Percentiles rank a stretch among this genome's conserved stretches.
These are phyloP conservation scores for Neurospora crassa DNA, from an alignment of 2,329 filamentous ascomycete genomes.

Conservation along the genomic window DNA sequence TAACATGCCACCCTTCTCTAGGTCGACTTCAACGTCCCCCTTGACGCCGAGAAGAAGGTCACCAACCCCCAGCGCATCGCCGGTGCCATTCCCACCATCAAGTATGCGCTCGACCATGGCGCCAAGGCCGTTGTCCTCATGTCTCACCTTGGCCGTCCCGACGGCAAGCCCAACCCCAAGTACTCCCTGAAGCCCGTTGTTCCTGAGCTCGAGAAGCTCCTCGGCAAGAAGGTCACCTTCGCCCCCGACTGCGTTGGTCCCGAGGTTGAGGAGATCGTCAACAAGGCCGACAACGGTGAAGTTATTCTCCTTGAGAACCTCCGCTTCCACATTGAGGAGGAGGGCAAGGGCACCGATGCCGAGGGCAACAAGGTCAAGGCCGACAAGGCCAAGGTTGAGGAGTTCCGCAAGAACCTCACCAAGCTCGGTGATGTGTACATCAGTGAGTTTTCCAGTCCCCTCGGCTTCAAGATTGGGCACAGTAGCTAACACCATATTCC, in stretches of 20 bases:
- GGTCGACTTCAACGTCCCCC: slow-evolving; percentile 99
- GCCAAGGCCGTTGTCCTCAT: slow-evolving; percentile 93
- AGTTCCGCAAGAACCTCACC: slow-evolving; percentile 93
- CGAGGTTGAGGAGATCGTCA: slow-evolving; percentile 83
- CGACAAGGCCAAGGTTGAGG: slow-evolving; percentile 81
- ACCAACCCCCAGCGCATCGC: slow-evolving; percentile 99
- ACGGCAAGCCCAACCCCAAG: slow-evolving; percentile 82
- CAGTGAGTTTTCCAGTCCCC: slow-evolving; percentile 51
- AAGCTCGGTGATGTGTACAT: slow-evolving; percentile 91
- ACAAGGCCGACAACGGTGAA: slow-evolving; percentile 69
- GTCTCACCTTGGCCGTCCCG: slow-evolving; percentile 95
- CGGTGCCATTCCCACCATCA: slow-evolving; percentile 90
- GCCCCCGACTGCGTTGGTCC: slow-evolving; percentile 83
- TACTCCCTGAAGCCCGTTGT: slow-evolving; percentile 93
- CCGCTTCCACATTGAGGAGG: slow-evolving; percentile 96
- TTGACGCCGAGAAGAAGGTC: slow-evolving; percentile 84
- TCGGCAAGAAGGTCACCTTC: slow-evolving; percentile 77
- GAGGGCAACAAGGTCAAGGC: slow-evolving; percentile 98
- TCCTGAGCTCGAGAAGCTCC: slow-evolving; percentile 81
- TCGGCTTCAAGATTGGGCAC: not conserved
- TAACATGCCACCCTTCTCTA: slow-evolving; percentile 26
- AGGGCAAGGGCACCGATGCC: slow-evolving; percentile 88
- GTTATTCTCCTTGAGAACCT: slow-evolving; percentile 94
- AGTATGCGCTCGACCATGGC: slow-evolving; percentile 81
- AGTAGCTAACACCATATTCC: not conserved